Base-by-base conservation (phyloP, 2,329 filamentous ascomycete species). In the Botrytis byssoidea region DNA sequence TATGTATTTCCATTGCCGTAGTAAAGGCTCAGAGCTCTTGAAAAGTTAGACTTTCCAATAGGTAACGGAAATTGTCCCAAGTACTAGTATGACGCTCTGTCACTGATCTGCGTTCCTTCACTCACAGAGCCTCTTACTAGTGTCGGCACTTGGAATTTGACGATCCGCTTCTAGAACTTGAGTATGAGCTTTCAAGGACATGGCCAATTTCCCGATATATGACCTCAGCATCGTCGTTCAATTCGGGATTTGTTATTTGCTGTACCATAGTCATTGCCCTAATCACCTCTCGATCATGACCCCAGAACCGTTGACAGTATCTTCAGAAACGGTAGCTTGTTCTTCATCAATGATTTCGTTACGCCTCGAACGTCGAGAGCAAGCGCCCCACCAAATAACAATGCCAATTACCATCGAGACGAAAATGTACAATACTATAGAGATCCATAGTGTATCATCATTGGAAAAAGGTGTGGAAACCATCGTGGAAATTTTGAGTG, bases 171-270 rank as follows among this genome's bases (percentile, higher is more conserved):
- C 16, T 57, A 29, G 14, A 4, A 29, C 14, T 29, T 9, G n/a
- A 57, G 16, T 29, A 29, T 29, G 25, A 29, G n/a, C 14, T 2
- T 29, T 14, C 14, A 57, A 18, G 14, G 25, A 57, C n/a, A 29
- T 29, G 9, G 16, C 1, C 4, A 18, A 8, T 3, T n/a, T 3
- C n/a, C n/a, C 0, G 16, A 29, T 29, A 18, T 32, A 29, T 29
- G n/a, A 9, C n/a, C 51, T 57, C 2, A 57, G 16, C n/a, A 18
- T 29, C 51, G 1, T 57, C n/a, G 29, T 29, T 29, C 12, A 1
- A 55, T 55, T 55, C 3, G 12, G 12, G 14, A 12, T 55, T 55
- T 4, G 25, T 37, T 25, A 2, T 44, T 44, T 64, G 61, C 25
- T 44, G n/a, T 8, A 16, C 40, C 25, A 12, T 10, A n/a, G 5